These are phyloP conservation scores for Penicillium atrosanguineum DNA, from an alignment of 495 filamentous ascomycete genomes.

Conservation along the genomic window DNA sequence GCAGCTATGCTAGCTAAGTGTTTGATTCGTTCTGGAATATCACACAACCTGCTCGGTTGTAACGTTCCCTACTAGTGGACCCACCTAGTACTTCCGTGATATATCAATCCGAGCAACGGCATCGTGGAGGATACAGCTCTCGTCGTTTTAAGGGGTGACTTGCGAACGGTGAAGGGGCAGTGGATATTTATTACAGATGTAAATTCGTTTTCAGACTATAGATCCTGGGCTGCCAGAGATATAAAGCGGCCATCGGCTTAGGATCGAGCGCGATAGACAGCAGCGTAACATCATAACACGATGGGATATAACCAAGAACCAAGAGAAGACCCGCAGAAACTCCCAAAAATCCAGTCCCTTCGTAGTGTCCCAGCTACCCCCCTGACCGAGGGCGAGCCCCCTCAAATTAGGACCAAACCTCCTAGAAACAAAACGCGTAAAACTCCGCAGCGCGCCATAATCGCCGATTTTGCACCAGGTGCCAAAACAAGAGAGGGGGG, in stretches of 20 bases:
- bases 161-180: too few relatives aligned
- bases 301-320: slow-evolving; percentile 33
- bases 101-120: too few relatives aligned
- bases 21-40: neutral
- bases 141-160: neutral
- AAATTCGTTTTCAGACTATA: slow-evolving; percentile 6
- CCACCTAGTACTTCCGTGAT: too few relatives aligned
- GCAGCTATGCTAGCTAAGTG: neutral
- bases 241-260: slow-evolving; percentile 6
- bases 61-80: neutral
- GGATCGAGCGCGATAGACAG: slow-evolving; percentile 12
- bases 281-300: slow-evolving; percentile 32
- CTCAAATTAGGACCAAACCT: neutral
- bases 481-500: neutral
- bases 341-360: slow-evolving; percentile 1
- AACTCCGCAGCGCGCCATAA: slow-evolving; percentile 15
- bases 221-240: slow-evolving; percentile 3
- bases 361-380: neutral
- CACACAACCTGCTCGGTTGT: neutral
- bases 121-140: neutral
- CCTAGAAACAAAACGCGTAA: neutral
- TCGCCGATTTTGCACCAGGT: slow-evolving; percentile 17
- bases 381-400: neutral
- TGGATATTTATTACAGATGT: slow-evolving; percentile 3
- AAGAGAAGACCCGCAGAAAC: slow-evolving; percentile 11